phyloP scores from a whole-genome alignment of 371 early-diverging fungal species.

The Gilbertella persicaria region DNA sequence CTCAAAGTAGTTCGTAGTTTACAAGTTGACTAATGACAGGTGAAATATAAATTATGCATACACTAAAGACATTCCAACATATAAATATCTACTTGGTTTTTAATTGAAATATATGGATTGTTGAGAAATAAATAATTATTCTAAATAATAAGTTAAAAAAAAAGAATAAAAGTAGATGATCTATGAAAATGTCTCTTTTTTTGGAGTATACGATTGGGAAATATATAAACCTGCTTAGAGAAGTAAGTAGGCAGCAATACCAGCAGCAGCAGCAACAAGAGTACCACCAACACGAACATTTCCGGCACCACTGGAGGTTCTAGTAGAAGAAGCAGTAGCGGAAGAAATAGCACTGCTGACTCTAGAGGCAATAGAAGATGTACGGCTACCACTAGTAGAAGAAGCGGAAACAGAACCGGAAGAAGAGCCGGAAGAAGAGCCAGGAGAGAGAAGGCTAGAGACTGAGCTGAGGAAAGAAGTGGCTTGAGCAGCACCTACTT shows the following conservation, averaged over 20 bases:
- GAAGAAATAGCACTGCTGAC: constrained; percentile 7
- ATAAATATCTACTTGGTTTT: too few relatives aligned
- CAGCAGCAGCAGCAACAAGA: constrained; percentile 22
- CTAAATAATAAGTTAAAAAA: neutral
- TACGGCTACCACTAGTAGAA: constrained; percentile 3
- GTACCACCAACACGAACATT: constrained; percentile 15
- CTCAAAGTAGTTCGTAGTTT: too few relatives aligned
- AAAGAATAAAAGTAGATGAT: neutral
- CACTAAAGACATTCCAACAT: too few relatives aligned
- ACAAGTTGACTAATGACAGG: too few relatives aligned
- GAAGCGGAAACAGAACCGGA: constrained; percentile 6
- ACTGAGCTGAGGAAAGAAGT: constrained; percentile 1
- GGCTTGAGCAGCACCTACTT: constrained; percentile 14
- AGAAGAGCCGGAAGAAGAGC: constrained; percentile 6
- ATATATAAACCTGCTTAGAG: constrained; percentile 6
- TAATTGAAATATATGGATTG: too few relatives aligned
- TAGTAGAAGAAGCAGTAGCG: neutral
- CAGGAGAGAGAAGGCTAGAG: neutral
- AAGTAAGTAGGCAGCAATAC: constrained; percentile 27
- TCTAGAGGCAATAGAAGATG: constrained; percentile 4
- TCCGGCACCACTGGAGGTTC: constrained; percentile 8
- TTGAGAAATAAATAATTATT: neutral
- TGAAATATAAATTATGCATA: too few relatives aligned
- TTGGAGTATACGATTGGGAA: neutral
- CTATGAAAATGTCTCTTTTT: neutral